Base-by-base conservation (phyloP, 371 early-diverging fungal genomes). In the Mucor irregularis region DNA sequence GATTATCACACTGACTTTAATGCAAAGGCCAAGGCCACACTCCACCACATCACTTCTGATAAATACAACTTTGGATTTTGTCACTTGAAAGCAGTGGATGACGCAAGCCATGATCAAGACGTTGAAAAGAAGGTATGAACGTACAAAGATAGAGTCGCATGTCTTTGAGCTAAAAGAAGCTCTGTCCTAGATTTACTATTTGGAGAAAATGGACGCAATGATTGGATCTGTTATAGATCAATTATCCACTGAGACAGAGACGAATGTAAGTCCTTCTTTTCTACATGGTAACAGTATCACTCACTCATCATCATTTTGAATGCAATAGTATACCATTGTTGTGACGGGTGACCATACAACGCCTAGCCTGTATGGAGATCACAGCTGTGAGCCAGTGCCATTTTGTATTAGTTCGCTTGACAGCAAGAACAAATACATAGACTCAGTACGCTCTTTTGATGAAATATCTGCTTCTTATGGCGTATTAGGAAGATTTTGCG, bases 291-390 rank as follows among this genome's bases (percentile, higher is more conserved):
- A 19, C 21, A 25, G 16, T 24, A 19, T 30, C n/a, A n/a, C n/a
- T n/a, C n/a, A n/a, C n/a, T n/a, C n/a, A n/a, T n/a, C n/a, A n/a
- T n/a, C n/a, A n/a, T n/a, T n/a, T n/a, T n/a, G n/a, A n/a, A 14
- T n/a, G 28, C 26, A 11, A 26, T 31, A 80, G 68, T 73, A 65
- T 45, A 69, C 73, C 0, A 56, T 78, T 8, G 49, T 77, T 19
- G 62, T 80, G n/a, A 77, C 81, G 8, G 79, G 81, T 7, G 81
- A 81, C 48, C 81, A 81, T 54, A 78, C 81, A 16, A 81, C 81
- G 10, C 81, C 81, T 14, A 72, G 65, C 3, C 35, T 66, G 13
- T 71, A 68, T 49, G 76, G 77, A 11, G 81, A 81, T 43, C 81
- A 81, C 45, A 73, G 74, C 29, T 71, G 73, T 37, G 81, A 80